Evolutionary conservation across 2,329 filamentous ascomycete genomes (phyloP), one percentile per base, ranked within the genome.

Genomic region (Cucurbitaria berberidis): DNA sequence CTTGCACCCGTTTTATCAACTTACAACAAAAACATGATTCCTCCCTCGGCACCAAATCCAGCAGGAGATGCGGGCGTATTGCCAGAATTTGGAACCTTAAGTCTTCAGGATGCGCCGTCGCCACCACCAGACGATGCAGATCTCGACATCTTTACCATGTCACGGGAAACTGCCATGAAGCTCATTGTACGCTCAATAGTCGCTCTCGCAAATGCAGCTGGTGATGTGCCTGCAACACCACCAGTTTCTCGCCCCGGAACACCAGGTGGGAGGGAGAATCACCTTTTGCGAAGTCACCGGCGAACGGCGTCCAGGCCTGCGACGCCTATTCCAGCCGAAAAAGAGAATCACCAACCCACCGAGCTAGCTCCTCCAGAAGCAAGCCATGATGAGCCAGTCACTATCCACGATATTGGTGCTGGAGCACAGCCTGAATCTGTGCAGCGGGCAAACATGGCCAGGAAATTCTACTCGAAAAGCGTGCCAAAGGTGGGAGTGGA

Each of bases 391-490:
- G 81, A 83, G 56, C 80, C 81, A 22, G 76, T 76, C 21, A 75
- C 75, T 34, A 73, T 73, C n/a, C 57, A 66, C 9, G 75, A 80
- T 32, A 70, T 80, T 29, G 75, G 87, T n/a, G 84, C 85, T 40
- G 85, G 90, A 71, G 87, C 86, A 26, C 87, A 91, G 64, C 87
- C 89, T 19, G 80, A 91, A 51, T 86, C 88, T 55, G 77, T 91
- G 29, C 93, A 97, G 72, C 89, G 95, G 70, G 87, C 87, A 57
- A 89, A 91, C 60, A 91, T 98, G 60, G 91, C 91, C 16, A 87
- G 92, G 63, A 95, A 95, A 68, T 99, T 99, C 77, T 96, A 95
- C 79, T 93, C 89, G 60, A 96, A 95, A 73, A 85, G 87, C 45
- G 86, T 91, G 15, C 93, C 95, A 18, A 88, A 89, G 10, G 93